phyloP scores from a whole-genome alignment of 2,329 filamentous ascomycete species.

The Escovopsis sp. region DNA sequence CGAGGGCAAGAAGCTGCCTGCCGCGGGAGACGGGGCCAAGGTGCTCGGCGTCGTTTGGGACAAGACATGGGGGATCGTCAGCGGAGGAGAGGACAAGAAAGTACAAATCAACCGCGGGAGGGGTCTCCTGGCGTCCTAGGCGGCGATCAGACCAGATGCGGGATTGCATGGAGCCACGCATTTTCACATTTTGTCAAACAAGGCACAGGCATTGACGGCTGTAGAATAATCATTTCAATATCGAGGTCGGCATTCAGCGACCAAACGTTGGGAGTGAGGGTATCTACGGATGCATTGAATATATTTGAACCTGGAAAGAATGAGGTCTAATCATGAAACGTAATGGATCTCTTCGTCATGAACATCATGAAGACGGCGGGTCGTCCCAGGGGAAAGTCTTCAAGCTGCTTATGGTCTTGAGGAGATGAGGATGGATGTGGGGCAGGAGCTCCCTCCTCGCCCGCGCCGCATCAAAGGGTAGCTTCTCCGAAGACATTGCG shows the following conservation, averaged over 20 bases:
- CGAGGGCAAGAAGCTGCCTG: slow-evolving; percentile 46
- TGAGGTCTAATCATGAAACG: too few species aligned
- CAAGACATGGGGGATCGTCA: slow-evolving; percentile 72
- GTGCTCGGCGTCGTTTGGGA: slow-evolving; percentile 87
- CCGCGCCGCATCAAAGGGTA: slow-evolving; percentile 33
- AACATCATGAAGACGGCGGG: not conserved
- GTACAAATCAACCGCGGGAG: slow-evolving; percentile 76
- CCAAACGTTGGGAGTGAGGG: not conserved
- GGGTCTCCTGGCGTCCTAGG: slow-evolving; percentile 29
- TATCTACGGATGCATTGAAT: not conserved
- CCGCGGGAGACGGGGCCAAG: slow-evolving; percentile 73
- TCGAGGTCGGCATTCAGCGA: too few species aligned
- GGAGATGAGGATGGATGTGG: slow-evolving; percentile 13
- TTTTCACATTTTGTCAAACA: not conserved
- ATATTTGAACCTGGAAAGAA: too few species aligned
- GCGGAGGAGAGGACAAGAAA: slow-evolving; percentile 82
- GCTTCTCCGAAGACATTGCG: slow-evolving; percentile 33
- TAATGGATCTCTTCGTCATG: too few species aligned
- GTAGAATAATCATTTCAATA: not conserved
- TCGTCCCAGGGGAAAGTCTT: not conserved
- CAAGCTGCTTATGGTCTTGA: slow-evolving; percentile 5
- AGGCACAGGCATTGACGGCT: not conserved
- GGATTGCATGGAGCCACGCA: not conserved
- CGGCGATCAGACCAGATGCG: not conserved
- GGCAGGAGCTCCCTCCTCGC: slow-evolving; percentile 30